phyloP scores from a whole-genome alignment of 1,139 yeast genomes.

The Yamadazyma diddensiae region DNA sequence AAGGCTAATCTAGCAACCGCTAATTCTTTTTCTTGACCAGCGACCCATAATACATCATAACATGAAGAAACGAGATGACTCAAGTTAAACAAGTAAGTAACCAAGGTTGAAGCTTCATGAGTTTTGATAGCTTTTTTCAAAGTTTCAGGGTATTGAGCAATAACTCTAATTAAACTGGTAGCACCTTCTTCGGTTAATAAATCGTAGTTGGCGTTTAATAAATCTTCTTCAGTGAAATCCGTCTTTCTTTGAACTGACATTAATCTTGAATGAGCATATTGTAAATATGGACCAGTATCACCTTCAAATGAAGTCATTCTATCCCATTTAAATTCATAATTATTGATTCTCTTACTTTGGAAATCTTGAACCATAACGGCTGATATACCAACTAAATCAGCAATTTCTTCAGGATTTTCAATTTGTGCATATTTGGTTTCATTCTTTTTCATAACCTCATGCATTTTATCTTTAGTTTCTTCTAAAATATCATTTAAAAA shows the following conservation, averaged over 20 bases:
- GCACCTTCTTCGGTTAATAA: slow-evolving; percentile 79
- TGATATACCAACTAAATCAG: slow-evolving; percentile 93
- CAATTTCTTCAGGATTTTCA: slow-evolving; percentile 91
- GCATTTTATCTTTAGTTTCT: slow-evolving; percentile 94
- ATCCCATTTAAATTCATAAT: slow-evolving; percentile 96
- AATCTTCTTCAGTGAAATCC: slow-evolving; percentile 43
- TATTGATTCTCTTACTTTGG: slow-evolving; percentile 96
- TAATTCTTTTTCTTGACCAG: slow-evolving; percentile 87
- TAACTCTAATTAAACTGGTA: slow-evolving; percentile 64
- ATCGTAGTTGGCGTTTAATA: slow-evolving; percentile 61
- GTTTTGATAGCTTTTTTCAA: slow-evolving; percentile 81
- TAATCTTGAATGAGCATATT: slow-evolving; percentile 96
- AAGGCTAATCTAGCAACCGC: slow-evolving; percentile 93
- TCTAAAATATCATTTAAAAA: slow-evolving; percentile 92
- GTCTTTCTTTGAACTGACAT: slow-evolving; percentile 93
- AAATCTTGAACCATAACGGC: slow-evolving; percentile 99
- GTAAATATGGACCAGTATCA: slow-evolving; percentile 98
- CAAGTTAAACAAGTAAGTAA: slow-evolving; percentile 87
- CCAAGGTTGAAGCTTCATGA: slow-evolving; percentile 90
- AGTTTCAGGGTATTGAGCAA: slow-evolving; percentile 91
- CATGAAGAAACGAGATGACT: slow-evolving; percentile 94
- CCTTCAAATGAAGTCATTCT: slow-evolving; percentile 99
- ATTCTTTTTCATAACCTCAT: slow-evolving; percentile 94
- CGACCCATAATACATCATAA: slow-evolving; percentile 95
- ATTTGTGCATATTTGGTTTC: slow-evolving; percentile 90